Base-by-base conservation (phyloP, 2,329 filamentous ascomycete genomes). In the Didymella pomorum region DNA sequence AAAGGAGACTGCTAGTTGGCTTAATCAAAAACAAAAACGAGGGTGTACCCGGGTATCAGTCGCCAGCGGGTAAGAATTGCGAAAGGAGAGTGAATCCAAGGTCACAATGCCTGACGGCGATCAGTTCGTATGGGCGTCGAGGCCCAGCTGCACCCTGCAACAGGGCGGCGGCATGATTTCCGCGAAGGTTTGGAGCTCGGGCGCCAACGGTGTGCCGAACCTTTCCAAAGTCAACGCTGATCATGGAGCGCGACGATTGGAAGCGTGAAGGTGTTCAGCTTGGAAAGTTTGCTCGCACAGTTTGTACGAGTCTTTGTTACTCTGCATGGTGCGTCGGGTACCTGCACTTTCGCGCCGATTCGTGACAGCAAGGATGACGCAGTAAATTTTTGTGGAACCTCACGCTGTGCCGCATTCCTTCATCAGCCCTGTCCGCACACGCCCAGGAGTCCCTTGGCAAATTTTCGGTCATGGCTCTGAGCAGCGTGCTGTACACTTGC, bases 61-160 rank as follows among this genome's bases (percentile, higher is more conserved):
- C 26, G 18, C 54, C 21, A 42, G 33, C 23, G 25, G 35, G 28
- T 28, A 25, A 37, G 26, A 33, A 18, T 9, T n/a, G 37, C 49
- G 43, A 52, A 51, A 46, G 48, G 55, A 52, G 55, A 35, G 47
- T 21, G 37, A 26, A 43, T 43, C 51, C 28, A 43, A 47, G 20
- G 43, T 39, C 35, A 16, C 29, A 4, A 29, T 57, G 23, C 55
- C 55, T 57, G 55, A 28, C 49, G 48, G 41, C 48, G 55, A 57
- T 57, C 55, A 29, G 10, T 48, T 52, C 35, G 35, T 43, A 35
- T 26, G 31, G 28, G 54, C 53, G 25, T 50, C 52, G 45, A 49
- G 52, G 52, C 52, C 52, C 45, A 44, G 52, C 46, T 28, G 41
- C 42, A 57, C 48, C 54, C 54, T 52, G 54, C 47, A 46, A 56